Conservation (phyloP, 805 yeast species). For the Yarrowia divulgata region DNA sequence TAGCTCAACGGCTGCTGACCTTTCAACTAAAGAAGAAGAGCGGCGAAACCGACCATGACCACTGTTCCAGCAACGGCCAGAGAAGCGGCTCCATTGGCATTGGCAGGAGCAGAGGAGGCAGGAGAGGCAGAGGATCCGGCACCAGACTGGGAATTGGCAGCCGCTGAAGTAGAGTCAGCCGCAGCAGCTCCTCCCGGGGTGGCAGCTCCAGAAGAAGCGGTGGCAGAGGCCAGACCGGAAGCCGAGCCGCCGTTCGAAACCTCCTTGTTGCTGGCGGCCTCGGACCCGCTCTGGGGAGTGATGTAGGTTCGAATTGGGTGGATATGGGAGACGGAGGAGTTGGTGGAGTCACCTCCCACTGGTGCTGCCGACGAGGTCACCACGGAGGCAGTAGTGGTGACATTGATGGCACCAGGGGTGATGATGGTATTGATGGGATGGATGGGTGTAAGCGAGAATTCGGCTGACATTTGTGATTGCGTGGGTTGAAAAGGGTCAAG, state of each 20-base stretch:
- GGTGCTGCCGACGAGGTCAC: not conserved
- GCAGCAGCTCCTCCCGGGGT: constrained; percentile 5
- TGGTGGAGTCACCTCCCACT: not conserved
- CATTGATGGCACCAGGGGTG: constrained; percentile 15
- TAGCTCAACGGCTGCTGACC: not conserved
- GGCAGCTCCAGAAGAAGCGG: constrained; percentile 6
- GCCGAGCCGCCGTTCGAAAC: constrained; percentile 11
- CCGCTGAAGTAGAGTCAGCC: not conserved
- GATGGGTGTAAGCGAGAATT: not conserved
- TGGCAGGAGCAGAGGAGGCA: constrained; percentile 3
- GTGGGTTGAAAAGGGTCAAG: no score
- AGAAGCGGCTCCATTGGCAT: constrained; percentile 4
- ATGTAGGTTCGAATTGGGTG: constrained; percentile 21
- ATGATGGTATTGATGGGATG: constrained; percentile 19
- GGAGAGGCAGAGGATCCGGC: not conserved
- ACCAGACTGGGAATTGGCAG: not conserved
- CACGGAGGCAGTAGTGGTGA: constrained; percentile 2
- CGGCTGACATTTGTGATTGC: constrained; percentile 3
- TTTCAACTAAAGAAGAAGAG: not conserved
- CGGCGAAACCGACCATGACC: constrained; percentile 3
- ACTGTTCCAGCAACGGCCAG: constrained; percentile 8
- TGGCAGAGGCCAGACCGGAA: constrained; percentile 1
- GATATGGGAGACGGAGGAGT: constrained; percentile 20
- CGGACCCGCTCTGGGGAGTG: constrained; percentile 21
- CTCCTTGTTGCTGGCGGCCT: not conserved